A percentile compares a stretch with the other conserved stretches of the same genome.
Evolutionary conservation across 2,329 filamentous ascomycete species (phyloP).

Genomic region (Aspergillus ibericus): DNA sequence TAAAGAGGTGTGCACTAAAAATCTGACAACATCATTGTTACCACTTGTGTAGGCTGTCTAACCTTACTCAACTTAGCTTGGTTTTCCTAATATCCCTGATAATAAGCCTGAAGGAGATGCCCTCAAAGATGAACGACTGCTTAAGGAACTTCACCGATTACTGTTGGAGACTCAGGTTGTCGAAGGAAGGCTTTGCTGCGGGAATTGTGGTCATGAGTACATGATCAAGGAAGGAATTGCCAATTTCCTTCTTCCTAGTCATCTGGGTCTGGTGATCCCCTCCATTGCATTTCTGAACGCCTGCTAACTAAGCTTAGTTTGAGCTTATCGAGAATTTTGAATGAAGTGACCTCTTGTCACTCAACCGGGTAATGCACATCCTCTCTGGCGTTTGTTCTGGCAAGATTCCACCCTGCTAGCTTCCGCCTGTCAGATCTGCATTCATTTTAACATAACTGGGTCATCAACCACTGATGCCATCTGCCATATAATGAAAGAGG

Average conservation of each 20-base stretch:
- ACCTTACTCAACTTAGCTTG: slow-evolving; percentile 58
- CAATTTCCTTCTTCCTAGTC: slow-evolving; percentile 91
- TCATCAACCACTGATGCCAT: background rate
- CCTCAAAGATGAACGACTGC: slow-evolving; percentile 65
- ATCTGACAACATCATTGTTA: background rate
- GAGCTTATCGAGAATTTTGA: background rate
- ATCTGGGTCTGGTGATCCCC: slow-evolving; percentile 59
- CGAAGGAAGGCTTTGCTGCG: slow-evolving; percentile 87
- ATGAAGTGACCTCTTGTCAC: background rate
- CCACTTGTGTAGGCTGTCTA: background rate
- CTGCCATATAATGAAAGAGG: background rate
- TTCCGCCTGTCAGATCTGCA: background rate
- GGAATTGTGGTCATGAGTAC: slow-evolving; percentile 90
- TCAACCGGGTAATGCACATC: background rate
- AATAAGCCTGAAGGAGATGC: slow-evolving; percentile 64
- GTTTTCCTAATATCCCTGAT: slow-evolving; percentile 71
- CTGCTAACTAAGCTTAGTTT: slow-evolving; percentile 5
- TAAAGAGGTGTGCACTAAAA: slow-evolving; percentile 54
- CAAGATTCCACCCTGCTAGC: background rate
- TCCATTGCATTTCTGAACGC: background rate
- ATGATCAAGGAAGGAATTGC: slow-evolving; percentile 92
- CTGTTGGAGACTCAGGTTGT: slow-evolving; percentile 86
- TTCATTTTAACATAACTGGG: background rate
- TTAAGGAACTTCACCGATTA: slow-evolving; percentile 76
- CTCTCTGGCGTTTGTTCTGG: background rate